phyloP scores from a whole-genome alignment of 495 filamentous ascomycete species.

The Cryomyces minteri region DNA sequence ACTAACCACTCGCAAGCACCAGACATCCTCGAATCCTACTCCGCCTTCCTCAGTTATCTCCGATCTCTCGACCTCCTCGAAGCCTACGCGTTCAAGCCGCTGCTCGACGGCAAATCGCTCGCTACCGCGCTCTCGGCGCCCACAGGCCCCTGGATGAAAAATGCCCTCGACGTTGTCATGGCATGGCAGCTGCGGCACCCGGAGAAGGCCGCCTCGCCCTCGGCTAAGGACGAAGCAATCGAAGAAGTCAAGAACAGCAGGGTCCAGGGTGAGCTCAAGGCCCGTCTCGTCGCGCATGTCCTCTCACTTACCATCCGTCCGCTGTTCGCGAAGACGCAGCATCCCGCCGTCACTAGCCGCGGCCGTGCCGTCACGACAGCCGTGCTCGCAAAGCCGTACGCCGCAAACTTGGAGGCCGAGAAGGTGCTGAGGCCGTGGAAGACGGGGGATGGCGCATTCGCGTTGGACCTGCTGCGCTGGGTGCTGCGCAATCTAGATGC shows the following conservation, averaged over 20 bases:
- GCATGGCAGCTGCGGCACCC: conserved; percentile 80
- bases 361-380: conserved; percentile 10
- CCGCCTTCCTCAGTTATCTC: conserved; percentile 35
- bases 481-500: conserved; percentile 30
- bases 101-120: conserved; percentile 39
- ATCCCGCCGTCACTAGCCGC: conserved; percentile 8
- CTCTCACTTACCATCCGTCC: conserved; percentile 24
- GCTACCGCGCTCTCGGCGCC: conserved; percentile 36
- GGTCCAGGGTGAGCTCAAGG: conserved; percentile 21
- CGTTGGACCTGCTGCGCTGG: conserved; percentile 50
- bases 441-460: conserved; percentile 32
- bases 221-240: conserved; percentile 44
- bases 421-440: conserved; percentile 56
- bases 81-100: conserved; percentile 17
- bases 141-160: conserved; percentile 63
- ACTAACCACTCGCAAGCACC: background rate
- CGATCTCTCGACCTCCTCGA: conserved; percentile 25
- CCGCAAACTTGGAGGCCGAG: conserved; percentile 17
- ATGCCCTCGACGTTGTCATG: conserved; percentile 50
- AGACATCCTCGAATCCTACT: conserved; percentile 24
- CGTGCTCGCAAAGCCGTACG: conserved; percentile 4
- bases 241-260: conserved; percentile 32
- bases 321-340: conserved; percentile 15
- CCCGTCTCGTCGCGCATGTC: conserved; percentile 18
- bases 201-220: conserved; percentile 40